These are phyloP conservation scores for Umbelopsis vinacea DNA, from an alignment of 192 early-diverging fungal species.

Conservation along the genomic window DNA sequence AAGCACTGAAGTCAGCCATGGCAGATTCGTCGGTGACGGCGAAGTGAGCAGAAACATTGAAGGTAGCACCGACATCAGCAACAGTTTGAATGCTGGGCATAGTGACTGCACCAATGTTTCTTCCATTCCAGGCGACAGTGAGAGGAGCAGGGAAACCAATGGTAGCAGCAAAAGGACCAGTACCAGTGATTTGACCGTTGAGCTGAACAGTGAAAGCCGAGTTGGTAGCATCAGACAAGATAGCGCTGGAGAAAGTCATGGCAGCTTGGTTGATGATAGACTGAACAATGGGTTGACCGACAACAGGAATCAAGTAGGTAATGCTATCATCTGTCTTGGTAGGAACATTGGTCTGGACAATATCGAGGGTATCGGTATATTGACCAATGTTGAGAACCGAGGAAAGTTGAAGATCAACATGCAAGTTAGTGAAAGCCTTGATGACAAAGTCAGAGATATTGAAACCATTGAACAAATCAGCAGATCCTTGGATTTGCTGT, in stretches of 20 bases:
- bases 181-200: slow-evolving; percentile 44
- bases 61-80: slow-evolving; percentile 49
- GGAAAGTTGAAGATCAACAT: slow-evolving; percentile 50
- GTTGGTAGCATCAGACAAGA: slow-evolving; percentile 39
- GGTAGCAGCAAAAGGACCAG: slow-evolving; percentile 51
- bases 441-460: slow-evolving; percentile 50
- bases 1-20: slow-evolving; percentile 50
- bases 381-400: slow-evolving; percentile 52
- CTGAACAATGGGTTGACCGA: slow-evolving; percentile 56
- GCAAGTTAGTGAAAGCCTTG: slow-evolving; percentile 49
- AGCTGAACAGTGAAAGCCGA: slow-evolving; percentile 49
- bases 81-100: slow-evolving; percentile 45
- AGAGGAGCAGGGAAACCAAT: slow-evolving; percentile 48
- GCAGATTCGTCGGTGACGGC: slow-evolving; percentile 44
- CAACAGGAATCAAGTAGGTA: slow-evolving; percentile 49
- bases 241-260: slow-evolving; percentile 40
- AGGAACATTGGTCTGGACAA: slow-evolving; percentile 45
- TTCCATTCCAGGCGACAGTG: slow-evolving; percentile 38
- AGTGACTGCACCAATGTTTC: slow-evolving; percentile 46
- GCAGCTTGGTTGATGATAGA: slow-evolving; percentile 42
- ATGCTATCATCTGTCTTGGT: slow-evolving; percentile 49
- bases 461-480: slow-evolving; percentile 48
- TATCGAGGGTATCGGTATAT: slow-evolving; percentile 46
- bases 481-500: slow-evolving; percentile 25
- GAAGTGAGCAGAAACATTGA: slow-evolving; percentile 44